Base-by-base conservation (phyloP, 331 rosid genomes). In the Telfairia occidentalis region DNA sequence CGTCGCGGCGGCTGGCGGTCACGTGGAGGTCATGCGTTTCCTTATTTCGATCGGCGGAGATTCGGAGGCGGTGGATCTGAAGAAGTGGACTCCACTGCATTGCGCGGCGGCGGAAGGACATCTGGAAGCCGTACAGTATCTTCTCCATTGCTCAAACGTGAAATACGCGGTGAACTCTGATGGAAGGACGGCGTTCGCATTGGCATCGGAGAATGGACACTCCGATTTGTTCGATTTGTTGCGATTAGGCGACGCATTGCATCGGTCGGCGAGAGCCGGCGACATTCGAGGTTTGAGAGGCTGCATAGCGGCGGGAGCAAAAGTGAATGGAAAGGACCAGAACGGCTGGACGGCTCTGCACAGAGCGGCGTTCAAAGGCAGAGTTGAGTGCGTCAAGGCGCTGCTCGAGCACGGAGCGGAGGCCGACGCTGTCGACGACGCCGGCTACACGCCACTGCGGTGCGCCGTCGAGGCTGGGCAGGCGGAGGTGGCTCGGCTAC, bases 311-410 rank as follows among this genome's bases (percentile, higher is more conserved):
- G 86, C 82, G 74, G 95, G 96, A 4, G 92, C 90, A 0, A 52
- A 69, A 2, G 88, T 91, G 79, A 84, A 87, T 30, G 83, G 81
- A 9, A 88, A 77, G 72, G 98, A 94, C 50, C 95, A 89, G 84
- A 87, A 89, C 37, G 96, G 98, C 23, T 94, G 98, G 97, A 91
- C 86, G 3, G 86, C 98, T 9, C 54, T 94, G 53, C 97, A 94
- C 65, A 84, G 97, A 81, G 98, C 97, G 5, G 87, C 98, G 0
- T 91, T 94, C 72, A 94, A 94, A 74, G 98, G 97, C 0, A 28
- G 88, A 58, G 59, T 86, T 0, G 91, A 89, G 77, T 85, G 92
- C 16, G 88, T 86, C 16, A 83, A 89, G 84, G 77, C 82, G 2
- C 67, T 94, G 86, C 81, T 91, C 0, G 85, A 80, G 71, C 84